These are phyloP conservation scores for Tolypocladium ovalisporum DNA, from an alignment of 2,329 filamentous ascomycete genomes.

Conservation along the genomic window DNA sequence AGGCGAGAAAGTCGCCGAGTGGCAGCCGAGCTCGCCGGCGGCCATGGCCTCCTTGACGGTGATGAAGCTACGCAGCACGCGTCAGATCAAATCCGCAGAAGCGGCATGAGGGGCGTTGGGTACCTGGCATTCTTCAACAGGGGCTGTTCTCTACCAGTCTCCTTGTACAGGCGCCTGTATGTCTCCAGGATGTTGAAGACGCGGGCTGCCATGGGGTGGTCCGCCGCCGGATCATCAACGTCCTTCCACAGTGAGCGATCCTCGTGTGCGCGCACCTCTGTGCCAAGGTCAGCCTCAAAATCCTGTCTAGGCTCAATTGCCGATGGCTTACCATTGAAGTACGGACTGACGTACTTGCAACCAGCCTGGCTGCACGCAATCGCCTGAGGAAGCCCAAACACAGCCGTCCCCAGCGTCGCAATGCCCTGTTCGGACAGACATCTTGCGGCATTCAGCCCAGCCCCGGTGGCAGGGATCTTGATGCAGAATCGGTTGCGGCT, in stretches of 20 bases:
- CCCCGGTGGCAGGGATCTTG: slow-evolving; percentile 38
- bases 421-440: slow-evolving; percentile 32
- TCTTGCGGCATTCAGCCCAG: slow-evolving; percentile 32
- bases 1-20: slow-evolving; percentile 32
- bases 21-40: slow-evolving; percentile 30
- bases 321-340: slow-evolving; percentile 29
- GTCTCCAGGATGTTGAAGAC: slow-evolving; percentile 37
- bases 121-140: slow-evolving; percentile 32
- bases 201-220: slow-evolving; percentile 35
- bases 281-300: not conserved
- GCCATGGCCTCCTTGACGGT: not conserved
- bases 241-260: slow-evolving; percentile 33
- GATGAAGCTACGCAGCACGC: not conserved
- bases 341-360: slow-evolving; percentile 37
- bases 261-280: slow-evolving; percentile 31
- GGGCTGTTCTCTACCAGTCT: slow-evolving; percentile 37
- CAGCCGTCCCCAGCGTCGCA: slow-evolving; percentile 33
- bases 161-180: slow-evolving; percentile 31
- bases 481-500: slow-evolving; percentile 35
- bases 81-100: not conserved
- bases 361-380: slow-evolving; percentile 37
- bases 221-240: slow-evolving; percentile 31
- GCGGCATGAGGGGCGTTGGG: not conserved
- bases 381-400: slow-evolving; percentile 36
- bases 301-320: not conserved